Conservation (phyloP, 2,329 filamentous ascomycete species). For the Moelleriella libera region DNA sequence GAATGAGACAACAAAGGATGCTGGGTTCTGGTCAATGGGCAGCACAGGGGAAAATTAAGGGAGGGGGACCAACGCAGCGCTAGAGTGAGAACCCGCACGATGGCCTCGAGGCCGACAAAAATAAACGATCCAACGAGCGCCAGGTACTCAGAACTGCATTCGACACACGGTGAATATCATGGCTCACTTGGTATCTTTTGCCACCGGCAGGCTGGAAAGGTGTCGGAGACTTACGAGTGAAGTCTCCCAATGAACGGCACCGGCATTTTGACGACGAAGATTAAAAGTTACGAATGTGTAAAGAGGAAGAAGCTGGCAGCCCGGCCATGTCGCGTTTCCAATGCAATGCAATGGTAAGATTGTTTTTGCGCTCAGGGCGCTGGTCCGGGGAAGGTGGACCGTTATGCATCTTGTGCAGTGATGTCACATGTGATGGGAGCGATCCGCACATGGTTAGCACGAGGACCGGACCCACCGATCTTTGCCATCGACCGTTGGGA, state of each 20-base stretch:
- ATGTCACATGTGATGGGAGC: constrained; percentile 4
- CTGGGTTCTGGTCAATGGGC: constrained; percentile 25
- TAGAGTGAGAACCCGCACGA: constrained; percentile 76
- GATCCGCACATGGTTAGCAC: not conserved
- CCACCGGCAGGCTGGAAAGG: too few relatives aligned
- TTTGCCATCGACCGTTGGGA: not conserved
- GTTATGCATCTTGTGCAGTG: not conserved
- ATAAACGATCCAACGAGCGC: constrained; percentile 73
- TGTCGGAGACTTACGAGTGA: constrained; percentile 29
- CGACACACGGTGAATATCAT: too few relatives aligned
- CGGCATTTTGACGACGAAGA: constrained; percentile 23
- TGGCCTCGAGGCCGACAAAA: constrained; percentile 66
- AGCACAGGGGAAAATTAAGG: constrained; percentile 4
- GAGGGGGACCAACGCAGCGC: constrained; percentile 54
- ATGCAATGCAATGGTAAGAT: not conserved
- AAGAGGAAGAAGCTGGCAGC: not conserved
- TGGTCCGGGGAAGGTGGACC: constrained; percentile 2
- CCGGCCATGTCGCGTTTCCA: constrained; percentile 1
- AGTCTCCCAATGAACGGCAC: constrained; percentile 38
- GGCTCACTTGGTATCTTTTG: too few relatives aligned
- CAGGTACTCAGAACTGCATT: constrained; percentile 66
- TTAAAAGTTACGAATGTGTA: not conserved
- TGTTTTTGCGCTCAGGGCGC: not conserved
- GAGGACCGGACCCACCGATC: not conserved
- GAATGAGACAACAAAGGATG: constrained; percentile 65